phyloP scores from a whole-genome alignment of 257 asterid species.

The Primulina eburnea region DNA sequence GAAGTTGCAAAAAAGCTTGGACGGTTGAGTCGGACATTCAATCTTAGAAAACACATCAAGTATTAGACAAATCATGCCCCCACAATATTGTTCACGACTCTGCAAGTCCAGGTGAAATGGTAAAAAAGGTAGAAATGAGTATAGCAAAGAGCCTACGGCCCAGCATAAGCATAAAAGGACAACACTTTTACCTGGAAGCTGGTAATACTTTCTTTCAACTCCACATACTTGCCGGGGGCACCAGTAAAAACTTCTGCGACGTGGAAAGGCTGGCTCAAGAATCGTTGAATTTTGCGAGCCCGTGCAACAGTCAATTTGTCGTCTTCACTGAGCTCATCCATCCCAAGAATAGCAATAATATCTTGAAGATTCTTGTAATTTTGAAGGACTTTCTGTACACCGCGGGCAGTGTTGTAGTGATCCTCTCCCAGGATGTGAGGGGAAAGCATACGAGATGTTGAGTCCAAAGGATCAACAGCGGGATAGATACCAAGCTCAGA shows the following conservation, averaged over 20 bases:
- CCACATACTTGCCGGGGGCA: slow-evolving; percentile 95
- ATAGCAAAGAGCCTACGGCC: neutral
- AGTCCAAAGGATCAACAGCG: slow-evolving; percentile 95
- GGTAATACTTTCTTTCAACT: slow-evolving; percentile 83
- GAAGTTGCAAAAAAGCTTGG: neutral
- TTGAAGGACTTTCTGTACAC: slow-evolving; percentile 94
- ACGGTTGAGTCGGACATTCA: neutral
- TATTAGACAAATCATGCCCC: neutral
- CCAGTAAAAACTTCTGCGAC: slow-evolving; percentile 99
- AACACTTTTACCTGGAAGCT: slow-evolving; percentile 81
- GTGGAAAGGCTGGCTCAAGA: slow-evolving; percentile 98
- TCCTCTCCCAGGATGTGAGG: slow-evolving; percentile 96
- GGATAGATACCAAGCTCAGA: slow-evolving; percentile 99
- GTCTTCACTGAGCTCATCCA: slow-evolving; percentile 99
- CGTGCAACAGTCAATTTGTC: slow-evolving; percentile 99
- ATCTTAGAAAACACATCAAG: neutral
- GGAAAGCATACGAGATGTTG: slow-evolving; percentile 98
- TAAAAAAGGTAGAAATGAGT: neutral
- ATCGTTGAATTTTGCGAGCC: slow-evolving; percentile 86
- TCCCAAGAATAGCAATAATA: slow-evolving; percentile 96
- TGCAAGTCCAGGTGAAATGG: slow-evolving; percentile 1
- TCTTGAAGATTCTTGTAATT: slow-evolving; percentile 98
- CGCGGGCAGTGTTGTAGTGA: slow-evolving; percentile 97
- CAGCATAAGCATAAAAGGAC: neutral
- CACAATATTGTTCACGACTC: neutral